Base-by-base conservation (phyloP, 2,329 filamentous ascomycete genomes). In the Xylariomycetidae sp. region DNA sequence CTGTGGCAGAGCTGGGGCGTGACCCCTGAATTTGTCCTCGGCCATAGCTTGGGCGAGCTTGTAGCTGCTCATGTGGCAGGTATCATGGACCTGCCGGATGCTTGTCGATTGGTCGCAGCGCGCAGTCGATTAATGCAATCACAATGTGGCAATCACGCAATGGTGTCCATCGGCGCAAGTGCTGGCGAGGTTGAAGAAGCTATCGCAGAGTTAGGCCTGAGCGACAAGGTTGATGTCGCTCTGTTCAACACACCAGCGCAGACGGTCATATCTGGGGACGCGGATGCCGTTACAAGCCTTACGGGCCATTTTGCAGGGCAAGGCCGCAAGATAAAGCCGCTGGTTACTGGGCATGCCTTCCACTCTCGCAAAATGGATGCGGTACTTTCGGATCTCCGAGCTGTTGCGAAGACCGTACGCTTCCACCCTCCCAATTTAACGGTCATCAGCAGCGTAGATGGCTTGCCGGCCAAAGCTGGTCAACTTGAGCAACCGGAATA, bases 1-100 rank as follows among this genome's bases (percentile, higher is more conserved):
- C 32, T 59, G 7, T 61, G 59, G 53, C 25, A 50, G 33, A 48
- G 41, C 16, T 54, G 48, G 45, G 56, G 57, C 5, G 41, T 62
- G 15, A 33, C 27, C 12, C 53, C 58, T 1, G 44, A 49, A 6
- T 44, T 52, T 27, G 44, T 59, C 0, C 38, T 61, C 9, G 53
- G 53, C 6, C 53, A 57, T 38, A 54, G 51, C 30, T 19, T 56
- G 14, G 53, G 53, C 6, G 53, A 61, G 41, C 34, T 59, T 4
- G 48, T 44, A 5, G 57, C 49, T 26, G 53, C 51, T 27, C 48
- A 56, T 31, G 53, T 54, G 8, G 51, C 56, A 5, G 57, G 58
- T 16, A 36, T 59, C 25, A 32, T 60, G 15, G 42, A 52, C 30
- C 42, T 60, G 13, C 9, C 45, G 5, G 52, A 57, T 33, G 58